phyloP scores from a whole-genome alignment of 345 rosid species.

The Clausena lansium region DNA sequence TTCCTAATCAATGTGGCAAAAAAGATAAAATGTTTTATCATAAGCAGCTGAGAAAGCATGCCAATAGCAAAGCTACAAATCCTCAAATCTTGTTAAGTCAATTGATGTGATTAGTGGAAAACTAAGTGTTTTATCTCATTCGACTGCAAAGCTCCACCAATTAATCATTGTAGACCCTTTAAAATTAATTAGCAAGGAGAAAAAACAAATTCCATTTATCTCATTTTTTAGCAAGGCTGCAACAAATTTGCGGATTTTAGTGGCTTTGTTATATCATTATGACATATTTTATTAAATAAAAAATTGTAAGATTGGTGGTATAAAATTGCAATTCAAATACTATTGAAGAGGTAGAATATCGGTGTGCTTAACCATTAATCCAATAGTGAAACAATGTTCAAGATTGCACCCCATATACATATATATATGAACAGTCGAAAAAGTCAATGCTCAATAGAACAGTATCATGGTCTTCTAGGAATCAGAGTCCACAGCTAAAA shows the following conservation, averaged over 20 bases:
- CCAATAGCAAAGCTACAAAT: constrained; percentile 23
- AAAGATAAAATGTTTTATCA: not conserved
- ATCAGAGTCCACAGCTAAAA: constrained; percentile 12
- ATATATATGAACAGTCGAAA: not conserved
- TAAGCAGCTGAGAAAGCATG: not conserved
- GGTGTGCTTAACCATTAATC: not conserved
- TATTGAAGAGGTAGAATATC: too few relatives aligned
- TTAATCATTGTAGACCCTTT: not conserved
- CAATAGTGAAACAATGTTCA: not conserved
- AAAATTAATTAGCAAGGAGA: not conserved
- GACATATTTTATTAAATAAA: too few relatives aligned
- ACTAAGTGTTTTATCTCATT: constrained; percentile 9
- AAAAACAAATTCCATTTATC: not conserved
- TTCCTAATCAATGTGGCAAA: constrained; percentile 12
- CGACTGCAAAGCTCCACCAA: constrained; percentile 1
- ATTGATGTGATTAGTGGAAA: constrained; percentile 36
- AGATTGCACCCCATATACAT: not conserved
- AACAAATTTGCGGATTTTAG: not conserved
- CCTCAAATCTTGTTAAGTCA: constrained; percentile 21
- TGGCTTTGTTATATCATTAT: too few relatives aligned
- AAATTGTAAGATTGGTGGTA: too few relatives aligned
- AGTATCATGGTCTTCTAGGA: constrained; percentile 5
- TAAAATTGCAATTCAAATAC: not conserved
- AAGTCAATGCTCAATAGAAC: constrained; percentile 7
- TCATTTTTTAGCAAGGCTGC: not conserved